Conservation (phyloP, 2,329 filamentous ascomycete species). For the Xylaria polymorpha region DNA sequence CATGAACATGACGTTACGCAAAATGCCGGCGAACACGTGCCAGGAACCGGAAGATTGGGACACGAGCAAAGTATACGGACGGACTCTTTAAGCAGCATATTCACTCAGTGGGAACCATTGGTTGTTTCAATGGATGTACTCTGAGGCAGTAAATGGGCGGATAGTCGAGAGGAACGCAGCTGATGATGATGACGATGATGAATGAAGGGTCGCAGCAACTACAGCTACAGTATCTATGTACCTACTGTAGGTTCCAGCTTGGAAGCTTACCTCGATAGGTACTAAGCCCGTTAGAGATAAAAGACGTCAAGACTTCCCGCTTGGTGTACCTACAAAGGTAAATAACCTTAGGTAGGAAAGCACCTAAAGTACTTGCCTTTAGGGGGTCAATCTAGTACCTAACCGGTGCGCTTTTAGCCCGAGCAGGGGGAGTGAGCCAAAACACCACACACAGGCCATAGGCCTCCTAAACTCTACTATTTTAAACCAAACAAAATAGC, state of each 20-base stretch:
- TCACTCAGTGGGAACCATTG: slow-evolving; percentile 38
- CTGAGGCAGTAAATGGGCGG: not conserved
- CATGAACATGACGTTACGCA: slow-evolving; percentile 44
- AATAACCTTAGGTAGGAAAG: too few species aligned
- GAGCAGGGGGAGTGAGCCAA: too few species aligned
- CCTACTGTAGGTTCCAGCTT: too few species aligned
- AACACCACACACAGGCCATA: too few species aligned
- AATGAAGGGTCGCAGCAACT: not conserved
- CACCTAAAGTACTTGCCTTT: too few species aligned
- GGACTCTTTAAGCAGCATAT: slow-evolving; percentile 49
- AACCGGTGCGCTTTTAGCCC: too few species aligned
- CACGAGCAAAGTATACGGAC: slow-evolving; percentile 46
- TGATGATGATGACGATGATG: slow-evolving; percentile 3
- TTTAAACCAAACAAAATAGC: too few species aligned
- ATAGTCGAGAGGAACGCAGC: not conserved
- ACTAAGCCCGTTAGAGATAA: not conserved
- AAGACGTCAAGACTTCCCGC: not conserved
- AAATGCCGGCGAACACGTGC: slow-evolving; percentile 36
- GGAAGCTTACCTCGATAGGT: not conserved
- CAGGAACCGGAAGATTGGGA: slow-evolving; percentile 37
- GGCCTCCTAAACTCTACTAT: too few species aligned
- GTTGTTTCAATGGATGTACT: not conserved
- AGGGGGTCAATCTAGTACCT: too few species aligned
- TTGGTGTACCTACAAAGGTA: not conserved
- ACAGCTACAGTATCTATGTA: too few species aligned